Evolutionary conservation across 139 green algal species (phyloP).

Genomic region (Picochlorum costavermella): DNA sequence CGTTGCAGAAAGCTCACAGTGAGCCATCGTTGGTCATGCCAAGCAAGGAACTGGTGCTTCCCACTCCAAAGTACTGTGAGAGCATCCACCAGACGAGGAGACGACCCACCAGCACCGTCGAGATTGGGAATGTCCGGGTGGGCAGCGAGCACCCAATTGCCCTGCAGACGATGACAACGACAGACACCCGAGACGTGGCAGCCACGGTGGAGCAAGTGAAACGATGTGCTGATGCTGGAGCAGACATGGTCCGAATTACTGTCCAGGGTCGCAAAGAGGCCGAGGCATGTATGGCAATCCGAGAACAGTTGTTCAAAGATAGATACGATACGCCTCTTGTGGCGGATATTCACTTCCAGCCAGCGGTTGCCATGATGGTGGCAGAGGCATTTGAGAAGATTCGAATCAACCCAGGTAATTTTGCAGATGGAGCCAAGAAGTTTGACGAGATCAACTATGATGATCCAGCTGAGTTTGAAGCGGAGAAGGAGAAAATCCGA

Average conservation of each 20-base stretch:
- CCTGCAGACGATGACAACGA: constrained; percentile 98
- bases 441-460: constrained; percentile 92
- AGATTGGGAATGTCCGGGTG: constrained; percentile 85
- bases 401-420: constrained; percentile 91
- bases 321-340: constrained; percentile 91
- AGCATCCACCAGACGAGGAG: constrained; percentile 62
- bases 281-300: constrained; percentile 85
- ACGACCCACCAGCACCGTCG: constrained; percentile 77
- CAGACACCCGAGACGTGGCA: constrained; percentile 86
- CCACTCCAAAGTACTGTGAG: constrained; percentile 79
- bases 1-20: constrained; percentile 1
- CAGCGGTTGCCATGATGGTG: constrained; percentile 89
- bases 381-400: constrained; percentile 99
- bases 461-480: constrained; percentile 74
- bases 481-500: constrained; percentile 80
- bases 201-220: constrained; percentile 95
- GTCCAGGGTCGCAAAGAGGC: constrained; percentile 93
- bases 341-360: constrained; percentile 99
- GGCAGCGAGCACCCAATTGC: constrained; percentile 86
- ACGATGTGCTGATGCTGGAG: constrained; percentile 88
- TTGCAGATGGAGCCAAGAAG: constrained; percentile 87
- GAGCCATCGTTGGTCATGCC: not conserved
- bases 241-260: constrained; percentile 94
- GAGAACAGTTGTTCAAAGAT: constrained; percentile 88
- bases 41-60: constrained; percentile 1